Percentiles rank a stretch among this genome's conserved stretches.
Evolutionary conservation across 257 asterid genomes (phyloP).

Genomic region (Solanum ahanhuiri): DNA sequence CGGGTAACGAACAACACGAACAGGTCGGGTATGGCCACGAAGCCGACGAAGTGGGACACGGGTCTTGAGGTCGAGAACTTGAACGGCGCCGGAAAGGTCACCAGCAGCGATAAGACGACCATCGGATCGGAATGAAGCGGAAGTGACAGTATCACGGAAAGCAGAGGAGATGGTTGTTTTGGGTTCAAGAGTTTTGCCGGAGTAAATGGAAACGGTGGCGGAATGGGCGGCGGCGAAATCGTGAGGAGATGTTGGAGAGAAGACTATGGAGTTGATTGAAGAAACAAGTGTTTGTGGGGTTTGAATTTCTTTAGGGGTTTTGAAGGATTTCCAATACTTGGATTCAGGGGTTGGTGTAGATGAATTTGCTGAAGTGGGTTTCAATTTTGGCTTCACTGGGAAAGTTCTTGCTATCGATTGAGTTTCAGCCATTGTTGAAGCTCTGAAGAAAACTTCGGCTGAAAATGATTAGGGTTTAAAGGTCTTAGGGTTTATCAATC

Average conservation of each 20-base stretch:
- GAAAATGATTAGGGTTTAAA: neutral
- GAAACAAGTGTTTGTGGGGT: slow-evolving; percentile 28
- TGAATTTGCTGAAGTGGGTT: slow-evolving; percentile 40
- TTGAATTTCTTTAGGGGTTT: slow-evolving; percentile 48
- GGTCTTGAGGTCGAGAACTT: slow-evolving; percentile 60
- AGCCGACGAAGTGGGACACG: slow-evolving; percentile 53
- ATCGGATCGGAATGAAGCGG: slow-evolving; percentile 64
- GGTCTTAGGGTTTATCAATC: neutral
- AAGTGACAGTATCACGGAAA: slow-evolving; percentile 45
- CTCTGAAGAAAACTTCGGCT: neutral
- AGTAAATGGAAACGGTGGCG: slow-evolving; percentile 47
- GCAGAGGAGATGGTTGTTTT: slow-evolving; percentile 40
- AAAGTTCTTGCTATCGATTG: slow-evolving; percentile 14
- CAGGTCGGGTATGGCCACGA: slow-evolving; percentile 64
- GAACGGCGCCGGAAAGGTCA: slow-evolving; percentile 62
- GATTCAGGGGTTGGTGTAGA: slow-evolving; percentile 54
- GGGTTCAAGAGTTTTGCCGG: slow-evolving; percentile 42
- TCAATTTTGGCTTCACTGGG: slow-evolving; percentile 57
- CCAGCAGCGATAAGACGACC: slow-evolving; percentile 71
- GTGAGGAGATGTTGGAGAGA: slow-evolving; percentile 61
- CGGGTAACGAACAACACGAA: slow-evolving; percentile 56
- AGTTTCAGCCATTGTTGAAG: slow-evolving; percentile 38
- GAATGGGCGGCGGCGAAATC: slow-evolving; percentile 89
- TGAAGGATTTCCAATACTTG: slow-evolving; percentile 84
- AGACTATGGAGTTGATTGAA: slow-evolving; percentile 48